Percentiles rank a stretch among this genome's conserved stretches.
phyloP scores from a whole-genome alignment of 176 grass and related monocot species.

The Cenchrus americanus region DNA sequence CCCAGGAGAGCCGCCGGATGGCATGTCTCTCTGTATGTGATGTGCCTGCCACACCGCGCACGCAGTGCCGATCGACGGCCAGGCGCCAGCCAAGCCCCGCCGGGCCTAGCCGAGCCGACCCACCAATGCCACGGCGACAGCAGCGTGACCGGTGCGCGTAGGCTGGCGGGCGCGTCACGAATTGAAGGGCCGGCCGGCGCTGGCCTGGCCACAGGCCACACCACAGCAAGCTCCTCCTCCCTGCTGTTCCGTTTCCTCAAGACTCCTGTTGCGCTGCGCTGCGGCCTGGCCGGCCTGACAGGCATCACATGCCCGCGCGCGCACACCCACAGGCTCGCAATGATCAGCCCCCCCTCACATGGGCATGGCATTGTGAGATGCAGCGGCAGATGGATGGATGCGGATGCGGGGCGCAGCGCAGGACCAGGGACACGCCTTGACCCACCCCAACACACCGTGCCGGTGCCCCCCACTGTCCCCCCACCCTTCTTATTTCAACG shows the following conservation, averaged over 20 bases:
- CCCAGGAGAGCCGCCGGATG: too few relatives aligned
- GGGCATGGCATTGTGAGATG: slow-evolving; percentile 46
- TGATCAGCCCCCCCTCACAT: slow-evolving; percentile 50
- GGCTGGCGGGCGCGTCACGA: not conserved
- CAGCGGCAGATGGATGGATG: slow-evolving; percentile 9
- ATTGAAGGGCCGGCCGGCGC: not conserved
- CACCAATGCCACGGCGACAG: not conserved
- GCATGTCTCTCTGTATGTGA: not conserved
- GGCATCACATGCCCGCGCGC: slow-evolving; percentile 54
- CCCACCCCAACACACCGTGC: slow-evolving; percentile 48
- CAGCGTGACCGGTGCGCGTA: not conserved
- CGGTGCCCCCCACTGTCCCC: not conserved
- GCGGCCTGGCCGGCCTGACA: slow-evolving; percentile 32
- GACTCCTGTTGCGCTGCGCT: slow-evolving; percentile 19
- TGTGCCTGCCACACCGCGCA: too few relatives aligned
- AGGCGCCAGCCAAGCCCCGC: too few relatives aligned
- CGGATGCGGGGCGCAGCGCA: not conserved
- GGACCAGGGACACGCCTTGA: slow-evolving; percentile 65
- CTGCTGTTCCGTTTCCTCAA: not conserved
- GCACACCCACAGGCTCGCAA: slow-evolving; percentile 37
- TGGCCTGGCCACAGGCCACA: not conserved
- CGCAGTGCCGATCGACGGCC: too few relatives aligned
- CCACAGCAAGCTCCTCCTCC: too few relatives aligned
- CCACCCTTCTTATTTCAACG: slow-evolving; percentile 21
- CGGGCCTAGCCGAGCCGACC: not conserved